phyloP scores from a whole-genome alignment of 1,284 basidiomycete genomes.

The Trametes sp. region DNA sequence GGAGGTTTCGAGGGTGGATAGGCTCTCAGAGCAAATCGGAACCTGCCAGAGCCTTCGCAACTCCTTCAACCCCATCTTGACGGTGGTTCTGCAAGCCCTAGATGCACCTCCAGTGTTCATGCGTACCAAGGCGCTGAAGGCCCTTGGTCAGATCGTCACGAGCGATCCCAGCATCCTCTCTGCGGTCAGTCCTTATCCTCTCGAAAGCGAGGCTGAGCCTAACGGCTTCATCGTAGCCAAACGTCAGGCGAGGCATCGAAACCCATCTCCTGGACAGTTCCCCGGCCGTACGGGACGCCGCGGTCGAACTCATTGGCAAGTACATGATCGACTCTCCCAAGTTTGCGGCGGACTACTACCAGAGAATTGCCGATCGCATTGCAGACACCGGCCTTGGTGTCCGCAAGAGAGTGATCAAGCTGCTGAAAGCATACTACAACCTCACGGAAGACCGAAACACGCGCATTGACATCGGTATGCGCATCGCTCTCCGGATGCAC shows the following conservation, averaged over 20 bases:
- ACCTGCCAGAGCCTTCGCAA: slow-evolving; percentile 75
- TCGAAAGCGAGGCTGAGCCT: slow-evolving; percentile 1
- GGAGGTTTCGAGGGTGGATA: slow-evolving; percentile 69
- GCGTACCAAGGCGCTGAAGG: slow-evolving; percentile 89
- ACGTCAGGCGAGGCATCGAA: slow-evolving; percentile 86
- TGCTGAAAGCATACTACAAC: slow-evolving; percentile 85
- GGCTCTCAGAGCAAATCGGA: slow-evolving; percentile 77
- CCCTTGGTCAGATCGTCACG: slow-evolving; percentile 85
- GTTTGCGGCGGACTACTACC: slow-evolving; percentile 87
- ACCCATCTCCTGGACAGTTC: slow-evolving; percentile 90
- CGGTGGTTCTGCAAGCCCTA: slow-evolving; percentile 76
- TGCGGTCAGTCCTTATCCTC: slow-evolving; percentile 55
- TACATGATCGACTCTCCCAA: slow-evolving; percentile 90
- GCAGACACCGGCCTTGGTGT: slow-evolving; percentile 95
- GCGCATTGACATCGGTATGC: slow-evolving; percentile 82
- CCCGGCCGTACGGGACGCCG: slow-evolving; percentile 93
- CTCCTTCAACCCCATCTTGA: slow-evolving; percentile 83
- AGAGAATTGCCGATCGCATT: slow-evolving; percentile 86
- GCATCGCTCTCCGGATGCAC: slow-evolving; percentile 83
- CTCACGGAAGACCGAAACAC: slow-evolving; percentile 66
- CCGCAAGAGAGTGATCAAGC: slow-evolving; percentile 93
- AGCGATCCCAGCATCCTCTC: slow-evolving; percentile 87
- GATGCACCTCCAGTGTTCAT: slow-evolving; percentile 87
- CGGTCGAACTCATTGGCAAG: slow-evolving; percentile 94
- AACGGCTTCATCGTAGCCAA: slow-evolving; percentile 52